Evolutionary conservation across 2,329 filamentous ascomycete species (phyloP).

Genomic region (Coniochaeta hoffmannii): DNA sequence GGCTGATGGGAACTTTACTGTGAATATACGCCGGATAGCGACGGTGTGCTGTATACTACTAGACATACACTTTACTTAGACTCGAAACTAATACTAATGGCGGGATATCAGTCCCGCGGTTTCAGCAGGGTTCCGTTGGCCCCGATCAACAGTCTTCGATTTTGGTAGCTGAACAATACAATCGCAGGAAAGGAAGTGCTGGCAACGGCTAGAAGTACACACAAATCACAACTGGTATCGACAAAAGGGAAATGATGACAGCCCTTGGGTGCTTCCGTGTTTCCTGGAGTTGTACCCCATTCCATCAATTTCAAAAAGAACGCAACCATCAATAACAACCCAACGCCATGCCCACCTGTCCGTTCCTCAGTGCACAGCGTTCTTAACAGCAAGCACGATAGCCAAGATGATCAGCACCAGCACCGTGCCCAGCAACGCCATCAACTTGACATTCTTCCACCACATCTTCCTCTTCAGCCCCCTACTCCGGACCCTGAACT

Average conservation of each 20-base stretch:
- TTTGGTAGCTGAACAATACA: too few relatives aligned
- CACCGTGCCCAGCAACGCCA: slow-evolving; percentile 70
- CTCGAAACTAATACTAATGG: background rate
- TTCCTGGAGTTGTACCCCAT: background rate
- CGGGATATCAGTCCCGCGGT: too few relatives aligned
- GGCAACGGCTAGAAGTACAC: background rate
- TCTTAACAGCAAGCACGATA: slow-evolving; percentile 48
- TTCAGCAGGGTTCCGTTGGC: too few relatives aligned
- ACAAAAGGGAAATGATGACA: background rate
- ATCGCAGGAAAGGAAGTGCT: too few relatives aligned
- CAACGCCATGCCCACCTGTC: background rate
- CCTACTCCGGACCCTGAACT: slow-evolving; percentile 82
- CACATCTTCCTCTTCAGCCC: slow-evolving; percentile 92
- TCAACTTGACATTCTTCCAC: slow-evolving; percentile 98
- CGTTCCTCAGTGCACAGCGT: slow-evolving; percentile 10
- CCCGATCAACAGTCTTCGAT: too few relatives aligned
- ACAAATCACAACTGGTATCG: background rate
- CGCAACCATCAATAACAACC: background rate
- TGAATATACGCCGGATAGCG: background rate
- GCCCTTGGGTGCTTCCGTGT: background rate
- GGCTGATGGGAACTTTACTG: slow-evolving; percentile 16
- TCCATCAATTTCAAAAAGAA: background rate
- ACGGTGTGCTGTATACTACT: background rate
- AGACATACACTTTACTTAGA: background rate
- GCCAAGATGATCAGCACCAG: slow-evolving; percentile 50